Evolutionary conservation across 78 protist species (phyloP).

Genomic region (Chrysochromulina tobinii): DNA sequence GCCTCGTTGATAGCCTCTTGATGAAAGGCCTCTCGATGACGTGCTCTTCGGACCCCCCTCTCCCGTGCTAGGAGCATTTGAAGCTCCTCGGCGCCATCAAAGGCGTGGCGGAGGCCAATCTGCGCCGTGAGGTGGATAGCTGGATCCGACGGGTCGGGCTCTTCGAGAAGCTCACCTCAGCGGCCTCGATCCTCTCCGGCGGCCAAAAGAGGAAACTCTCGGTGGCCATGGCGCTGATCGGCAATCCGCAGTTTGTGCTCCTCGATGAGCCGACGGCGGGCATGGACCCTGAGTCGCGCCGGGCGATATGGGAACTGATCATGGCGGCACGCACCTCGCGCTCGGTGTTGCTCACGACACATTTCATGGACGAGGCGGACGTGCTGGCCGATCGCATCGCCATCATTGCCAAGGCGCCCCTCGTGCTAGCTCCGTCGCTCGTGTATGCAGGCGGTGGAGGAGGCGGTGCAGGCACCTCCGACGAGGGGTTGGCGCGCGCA

Average conservation of each 20-base stretch:
- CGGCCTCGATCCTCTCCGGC: background rate
- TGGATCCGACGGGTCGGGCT: background rate
- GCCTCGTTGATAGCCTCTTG: too few species aligned
- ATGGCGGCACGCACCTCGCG: too few species aligned
- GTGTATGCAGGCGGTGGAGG: too few species aligned
- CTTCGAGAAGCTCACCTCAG: too few species aligned
- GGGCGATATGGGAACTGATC: background rate
- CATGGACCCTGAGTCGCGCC: slow-evolving; percentile 61
- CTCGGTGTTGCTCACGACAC: slow-evolving; percentile 68
- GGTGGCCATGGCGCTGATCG: slow-evolving; percentile 70
- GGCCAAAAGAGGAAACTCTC: slow-evolving; percentile 7
- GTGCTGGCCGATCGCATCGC: slow-evolving; percentile 57
- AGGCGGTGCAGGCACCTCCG: too few species aligned
- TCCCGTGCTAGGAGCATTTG: slow-evolving; percentile 52
- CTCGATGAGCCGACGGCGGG: slow-evolving; percentile 84
- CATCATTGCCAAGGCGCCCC: slow-evolving; percentile 67
- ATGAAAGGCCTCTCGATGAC: too few species aligned
- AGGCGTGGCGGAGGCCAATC: slow-evolving; percentile 10
- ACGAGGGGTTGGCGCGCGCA: too few species aligned
- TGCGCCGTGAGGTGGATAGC: background rate
- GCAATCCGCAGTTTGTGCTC: slow-evolving; percentile 57
- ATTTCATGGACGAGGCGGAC: slow-evolving; percentile 75
- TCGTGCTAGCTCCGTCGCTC: background rate
- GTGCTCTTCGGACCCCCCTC: too few species aligned
- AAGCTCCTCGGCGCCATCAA: background rate